phyloP scores from a whole-genome alignment of 345 rosid genomes.

The Microthlaspi erraticum region DNA sequence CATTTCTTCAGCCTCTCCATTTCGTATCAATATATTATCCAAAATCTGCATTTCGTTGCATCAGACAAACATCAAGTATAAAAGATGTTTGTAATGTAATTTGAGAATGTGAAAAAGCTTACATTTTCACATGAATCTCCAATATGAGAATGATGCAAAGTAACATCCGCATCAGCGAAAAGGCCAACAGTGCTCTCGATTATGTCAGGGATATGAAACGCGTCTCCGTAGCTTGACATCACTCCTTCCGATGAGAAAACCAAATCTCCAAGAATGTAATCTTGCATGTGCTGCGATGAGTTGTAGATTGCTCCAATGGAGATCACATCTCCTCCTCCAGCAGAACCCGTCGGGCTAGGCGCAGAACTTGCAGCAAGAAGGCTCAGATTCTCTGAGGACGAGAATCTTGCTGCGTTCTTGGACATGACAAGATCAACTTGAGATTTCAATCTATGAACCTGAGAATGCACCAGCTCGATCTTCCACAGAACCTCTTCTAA shows the following conservation, averaged over 20 bases:
- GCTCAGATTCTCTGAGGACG: conserved; percentile 88
- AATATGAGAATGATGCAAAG: conserved; percentile 64
- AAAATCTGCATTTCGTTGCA: conserved; percentile 36
- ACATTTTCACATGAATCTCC: conserved; percentile 78
- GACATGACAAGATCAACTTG: conserved; percentile 68
- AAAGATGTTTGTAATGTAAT: neutral
- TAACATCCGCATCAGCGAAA: conserved; percentile 77
- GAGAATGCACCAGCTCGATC: conserved; percentile 67
- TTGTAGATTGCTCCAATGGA: conserved; percentile 60
- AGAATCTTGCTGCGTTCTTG: conserved; percentile 75
- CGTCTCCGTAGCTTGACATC: conserved; percentile 68
- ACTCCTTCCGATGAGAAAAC: conserved; percentile 65
- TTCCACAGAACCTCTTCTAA: conserved; percentile 72
- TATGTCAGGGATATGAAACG: conserved; percentile 81
- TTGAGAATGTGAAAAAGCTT: too few species aligned
- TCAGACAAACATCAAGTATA: conserved; percentile 15
- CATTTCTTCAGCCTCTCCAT: conserved; percentile 62
- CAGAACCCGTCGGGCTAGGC: conserved; percentile 84
- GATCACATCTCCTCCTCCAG: conserved; percentile 58
- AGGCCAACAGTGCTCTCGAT: conserved; percentile 92
- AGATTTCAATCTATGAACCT: conserved; percentile 65
- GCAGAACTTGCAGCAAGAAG: conserved; percentile 87
- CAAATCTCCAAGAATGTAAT: conserved; percentile 62
- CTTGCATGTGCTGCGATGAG: conserved; percentile 54
- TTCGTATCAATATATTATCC: conserved; percentile 47